phyloP scores from a whole-genome alignment of 2,329 filamentous ascomycete species.

The Verticillium isaacii region DNA sequence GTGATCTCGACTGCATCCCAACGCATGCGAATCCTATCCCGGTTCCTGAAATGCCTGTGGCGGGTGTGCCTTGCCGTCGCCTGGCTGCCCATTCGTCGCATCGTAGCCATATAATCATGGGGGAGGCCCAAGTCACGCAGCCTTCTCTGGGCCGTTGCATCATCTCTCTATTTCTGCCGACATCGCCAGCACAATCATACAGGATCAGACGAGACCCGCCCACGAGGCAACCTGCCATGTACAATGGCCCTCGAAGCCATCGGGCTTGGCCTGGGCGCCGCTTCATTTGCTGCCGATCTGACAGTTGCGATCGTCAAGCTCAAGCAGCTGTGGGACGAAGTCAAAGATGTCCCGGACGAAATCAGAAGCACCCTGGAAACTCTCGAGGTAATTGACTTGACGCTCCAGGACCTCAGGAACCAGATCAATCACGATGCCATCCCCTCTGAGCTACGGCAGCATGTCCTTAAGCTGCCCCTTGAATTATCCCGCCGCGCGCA shows the following conservation, averaged over 20 bases:
- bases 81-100: too few relatives aligned
- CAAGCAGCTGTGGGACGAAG: slow-evolving; percentile 7
- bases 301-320: slow-evolving; percentile 1
- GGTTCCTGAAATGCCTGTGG: too few relatives aligned
- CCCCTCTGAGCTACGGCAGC: background rate
- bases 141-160: background rate
- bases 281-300: background rate
- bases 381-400: background rate
- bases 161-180: background rate
- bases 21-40: too few relatives aligned
- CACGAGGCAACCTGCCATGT: background rate
- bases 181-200: background rate
- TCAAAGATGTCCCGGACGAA: slow-evolving; percentile 5
- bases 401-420: background rate
- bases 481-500: background rate
- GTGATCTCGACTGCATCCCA: too few relatives aligned
- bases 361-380: background rate
- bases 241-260: background rate
- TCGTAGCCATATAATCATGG: too few relatives aligned
- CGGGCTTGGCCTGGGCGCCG: background rate
- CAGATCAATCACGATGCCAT: background rate
- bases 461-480: background rate
- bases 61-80: too few relatives aligned
- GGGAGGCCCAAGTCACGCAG: background rate
- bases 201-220: background rate